Base-by-base conservation (phyloP, 1,284 basidiomycete genomes). In the Austroboletus rostrupii region DNA sequence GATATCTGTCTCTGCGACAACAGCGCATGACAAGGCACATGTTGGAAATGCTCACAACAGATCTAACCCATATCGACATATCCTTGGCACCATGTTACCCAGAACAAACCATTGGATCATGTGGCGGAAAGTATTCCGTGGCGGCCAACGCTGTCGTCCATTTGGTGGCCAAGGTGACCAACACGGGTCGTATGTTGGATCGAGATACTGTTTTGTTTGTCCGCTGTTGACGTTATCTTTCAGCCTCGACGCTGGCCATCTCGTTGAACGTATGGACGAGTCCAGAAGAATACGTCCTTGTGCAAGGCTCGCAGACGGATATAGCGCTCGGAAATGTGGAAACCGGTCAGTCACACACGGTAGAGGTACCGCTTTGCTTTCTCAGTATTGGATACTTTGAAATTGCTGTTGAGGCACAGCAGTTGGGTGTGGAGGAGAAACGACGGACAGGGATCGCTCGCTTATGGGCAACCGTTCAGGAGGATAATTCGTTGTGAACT, bases 21-120 rank as follows among this genome's bases (percentile, higher is more conserved):
- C 89, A 93, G 56, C 72, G 82, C 11, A 77, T 97, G 67, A 83
- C 87, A 3, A 64, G 81, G 37, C 80, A 79, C 0, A 91, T 94
- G 84, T 67, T 95, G 13, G 83, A 90, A 43, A 75, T 78, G 13
- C 68, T 96, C 40, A 82, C 83, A 29, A 77, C 79, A 35, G 82
- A 87, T 57, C 72, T 75, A n/a, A 78, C 78, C 5, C 70, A 71
- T 20, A 74, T 92, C 33, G 70, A 78, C n/a, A 64, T 92, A 57
- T 76, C 75, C 1, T 67, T 92, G 26, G 60, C 70, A 16, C 64
- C 59, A 16, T 68, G 68, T 46, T 62, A 62, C 29, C 61, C 66
- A 12, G 60, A 68, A 35, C 65, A 65, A 3, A 54, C 61, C 20
- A 56, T 70, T 39, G 56, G 45, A 49, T 53, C 53, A 43, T 51